These are phyloP conservation scores for Sistotremastrum niveocremeum DNA, from an alignment of 768 basidiomycete species.

Conservation along the genomic window DNA sequence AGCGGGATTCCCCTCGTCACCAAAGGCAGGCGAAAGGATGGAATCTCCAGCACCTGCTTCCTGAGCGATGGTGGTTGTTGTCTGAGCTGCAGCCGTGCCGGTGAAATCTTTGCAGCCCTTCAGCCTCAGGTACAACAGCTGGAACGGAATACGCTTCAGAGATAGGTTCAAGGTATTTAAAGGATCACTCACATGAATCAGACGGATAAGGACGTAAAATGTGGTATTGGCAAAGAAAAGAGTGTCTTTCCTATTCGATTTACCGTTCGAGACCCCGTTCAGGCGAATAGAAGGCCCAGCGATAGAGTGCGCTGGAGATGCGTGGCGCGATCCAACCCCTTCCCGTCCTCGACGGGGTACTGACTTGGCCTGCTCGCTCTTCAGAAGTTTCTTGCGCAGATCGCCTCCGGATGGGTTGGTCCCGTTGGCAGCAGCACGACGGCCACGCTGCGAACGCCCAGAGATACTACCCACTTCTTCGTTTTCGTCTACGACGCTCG, in stretches of 20 bases:
- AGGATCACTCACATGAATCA: slow-evolving; percentile 58
- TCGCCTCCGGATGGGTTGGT: slow-evolving; percentile 34
- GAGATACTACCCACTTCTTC: slow-evolving; percentile 20
- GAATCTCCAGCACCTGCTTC: background rate
- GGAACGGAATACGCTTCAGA: background rate
- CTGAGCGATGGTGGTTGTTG: background rate
- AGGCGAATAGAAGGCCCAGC: too few species aligned
- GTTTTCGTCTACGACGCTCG: slow-evolving; percentile 22
- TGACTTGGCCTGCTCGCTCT: slow-evolving; percentile 66
- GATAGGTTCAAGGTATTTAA: too few species aligned
- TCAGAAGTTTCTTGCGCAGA: slow-evolving; percentile 64
- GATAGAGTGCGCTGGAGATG: too few species aligned
- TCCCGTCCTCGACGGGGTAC: too few species aligned
- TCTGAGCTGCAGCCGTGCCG: slow-evolving; percentile 20
- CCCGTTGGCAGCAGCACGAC: slow-evolving; percentile 12
- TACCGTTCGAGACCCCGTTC: too few species aligned
- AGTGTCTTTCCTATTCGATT: slow-evolving; percentile 27
- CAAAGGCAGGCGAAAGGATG: too few species aligned
- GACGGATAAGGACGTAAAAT: slow-evolving; percentile 74
- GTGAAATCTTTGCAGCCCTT: slow-evolving; percentile 64
- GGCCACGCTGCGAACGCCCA: slow-evolving; percentile 21
- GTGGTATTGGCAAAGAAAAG: slow-evolving; percentile 84
- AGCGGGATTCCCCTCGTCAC: slow-evolving; percentile 17
- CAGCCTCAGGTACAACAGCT: slow-evolving; percentile 78
- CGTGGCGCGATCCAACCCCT: too few species aligned